These are phyloP conservation scores for Fusarium sp. DNA, from an alignment of 2,329 filamentous ascomycete genomes.

Conservation along the genomic window DNA sequence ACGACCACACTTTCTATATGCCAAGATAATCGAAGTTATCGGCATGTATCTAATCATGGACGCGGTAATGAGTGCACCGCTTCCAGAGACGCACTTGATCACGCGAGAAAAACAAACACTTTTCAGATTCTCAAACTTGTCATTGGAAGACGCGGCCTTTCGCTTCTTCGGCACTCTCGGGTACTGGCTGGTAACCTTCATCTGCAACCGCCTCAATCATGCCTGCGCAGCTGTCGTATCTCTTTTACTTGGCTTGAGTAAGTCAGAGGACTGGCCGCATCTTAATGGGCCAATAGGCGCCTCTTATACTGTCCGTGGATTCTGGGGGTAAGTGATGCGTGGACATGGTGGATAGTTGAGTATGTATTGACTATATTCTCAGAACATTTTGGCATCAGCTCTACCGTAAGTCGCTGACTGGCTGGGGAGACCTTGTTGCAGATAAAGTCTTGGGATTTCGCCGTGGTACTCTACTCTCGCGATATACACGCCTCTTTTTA, in stretches of 20 bases:
- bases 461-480: background rate
- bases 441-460: background rate
- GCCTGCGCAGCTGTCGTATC: background rate
- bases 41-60: slow-evolving; percentile 3
- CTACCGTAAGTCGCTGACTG: background rate
- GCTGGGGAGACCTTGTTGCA: slow-evolving; percentile 8
- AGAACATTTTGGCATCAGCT: slow-evolving; percentile 23
- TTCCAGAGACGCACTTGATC: background rate
- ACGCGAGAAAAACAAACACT: slow-evolving; percentile 3
- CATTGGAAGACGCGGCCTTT: background rate
- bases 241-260: background rate
- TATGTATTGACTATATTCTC: too few relatives aligned
- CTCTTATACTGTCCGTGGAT: slow-evolving; percentile 12
- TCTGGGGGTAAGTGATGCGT: slow-evolving; percentile 11
- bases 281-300: slow-evolving; percentile 4
- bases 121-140: fast-evolving
- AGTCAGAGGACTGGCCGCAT: slow-evolving; percentile 13
- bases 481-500: slow-evolving; percentile 3
- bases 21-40: background rate
- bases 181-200: background rate
- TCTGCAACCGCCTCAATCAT: slow-evolving; percentile 1
- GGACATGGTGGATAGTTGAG: too few relatives aligned
- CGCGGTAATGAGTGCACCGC: background rate
- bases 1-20: background rate
- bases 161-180: background rate